Evolutionary conservation across 1,139 yeast species (phyloP).

Genomic region (Saccharomyces hybrid): DNA sequence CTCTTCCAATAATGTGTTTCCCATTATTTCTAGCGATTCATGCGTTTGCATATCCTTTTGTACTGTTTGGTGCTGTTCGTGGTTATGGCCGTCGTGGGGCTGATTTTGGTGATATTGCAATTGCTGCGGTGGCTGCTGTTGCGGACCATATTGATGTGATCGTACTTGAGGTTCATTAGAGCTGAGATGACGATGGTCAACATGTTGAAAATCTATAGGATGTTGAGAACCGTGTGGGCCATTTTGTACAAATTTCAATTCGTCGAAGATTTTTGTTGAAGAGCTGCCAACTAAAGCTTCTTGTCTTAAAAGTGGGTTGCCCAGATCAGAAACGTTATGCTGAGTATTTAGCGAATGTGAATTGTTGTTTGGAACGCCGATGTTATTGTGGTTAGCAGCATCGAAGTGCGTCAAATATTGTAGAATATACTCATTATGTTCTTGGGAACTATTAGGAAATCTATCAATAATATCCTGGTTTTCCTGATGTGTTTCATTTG

Average conservation of each 20-base stretch:
- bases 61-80: not conserved
- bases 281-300: not conserved
- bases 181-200: not conserved
- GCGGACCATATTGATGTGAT: not conserved
- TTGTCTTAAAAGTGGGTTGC: not conserved
- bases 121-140: not conserved
- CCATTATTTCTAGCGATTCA: conserved; percentile 11
- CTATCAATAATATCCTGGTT: not conserved
- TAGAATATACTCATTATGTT: not conserved
- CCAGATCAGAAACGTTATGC: not conserved
- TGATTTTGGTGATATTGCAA: not conserved
- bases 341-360: not conserved
- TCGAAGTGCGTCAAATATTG: not conserved
- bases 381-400: not conserved
- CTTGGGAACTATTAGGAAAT: not conserved
- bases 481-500: not conserved
- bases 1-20: conserved; percentile 7
- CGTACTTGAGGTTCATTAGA: not conserved
- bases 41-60: not conserved
- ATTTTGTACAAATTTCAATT: not conserved
- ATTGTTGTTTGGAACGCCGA: not conserved
- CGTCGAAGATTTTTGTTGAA: not conserved
- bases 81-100: not conserved
- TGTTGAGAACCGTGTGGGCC: not conserved
- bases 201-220: not conserved